A percentile compares a stretch with the other conserved stretches of the same genome.
phyloP scores from a whole-genome alignment of 116 monocot genomes.

The Phalaenopsis hybrid region DNA sequence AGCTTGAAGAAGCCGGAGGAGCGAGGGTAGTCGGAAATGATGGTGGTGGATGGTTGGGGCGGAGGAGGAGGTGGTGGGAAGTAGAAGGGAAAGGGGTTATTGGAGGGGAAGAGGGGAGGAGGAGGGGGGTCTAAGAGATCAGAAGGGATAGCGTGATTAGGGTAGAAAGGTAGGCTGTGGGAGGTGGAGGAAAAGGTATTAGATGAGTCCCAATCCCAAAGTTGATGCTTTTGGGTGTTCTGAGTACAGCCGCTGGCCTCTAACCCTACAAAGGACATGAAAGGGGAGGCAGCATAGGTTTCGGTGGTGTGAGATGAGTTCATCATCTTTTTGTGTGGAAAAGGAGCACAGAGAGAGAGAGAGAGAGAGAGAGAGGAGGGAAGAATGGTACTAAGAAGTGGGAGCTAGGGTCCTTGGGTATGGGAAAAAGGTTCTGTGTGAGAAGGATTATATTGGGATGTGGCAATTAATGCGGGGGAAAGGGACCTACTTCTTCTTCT shows the following conservation, averaged over 20 bases:
- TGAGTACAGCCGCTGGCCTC: no score
- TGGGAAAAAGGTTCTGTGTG: background rate
- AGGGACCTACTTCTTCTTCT: background rate
- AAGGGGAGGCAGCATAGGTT: background rate
- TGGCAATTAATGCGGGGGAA: background rate
- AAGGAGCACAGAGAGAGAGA: background rate
- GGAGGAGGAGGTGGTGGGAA: background rate
- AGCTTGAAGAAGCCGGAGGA: background rate
- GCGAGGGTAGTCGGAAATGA: background rate
- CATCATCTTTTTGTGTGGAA: background rate
- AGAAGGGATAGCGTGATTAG: no score
- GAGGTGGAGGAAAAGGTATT: background rate
- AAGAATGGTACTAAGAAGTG: background rate
- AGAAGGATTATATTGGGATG: background rate
- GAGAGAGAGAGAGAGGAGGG: background rate
- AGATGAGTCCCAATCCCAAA: background rate
- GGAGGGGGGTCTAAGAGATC: no score
- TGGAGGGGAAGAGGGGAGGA: background rate
- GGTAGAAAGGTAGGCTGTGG: background rate
- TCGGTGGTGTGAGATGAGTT: background rate
- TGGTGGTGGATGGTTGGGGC: background rate
- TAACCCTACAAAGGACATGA: background rate
- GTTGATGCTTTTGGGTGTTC: background rate
- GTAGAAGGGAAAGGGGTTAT: constrained; percentile 2
- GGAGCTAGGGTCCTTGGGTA: background rate